Conservation (phyloP, 2,329 filamentous ascomycete species). For the Colletotrichum eremochloae region DNA sequence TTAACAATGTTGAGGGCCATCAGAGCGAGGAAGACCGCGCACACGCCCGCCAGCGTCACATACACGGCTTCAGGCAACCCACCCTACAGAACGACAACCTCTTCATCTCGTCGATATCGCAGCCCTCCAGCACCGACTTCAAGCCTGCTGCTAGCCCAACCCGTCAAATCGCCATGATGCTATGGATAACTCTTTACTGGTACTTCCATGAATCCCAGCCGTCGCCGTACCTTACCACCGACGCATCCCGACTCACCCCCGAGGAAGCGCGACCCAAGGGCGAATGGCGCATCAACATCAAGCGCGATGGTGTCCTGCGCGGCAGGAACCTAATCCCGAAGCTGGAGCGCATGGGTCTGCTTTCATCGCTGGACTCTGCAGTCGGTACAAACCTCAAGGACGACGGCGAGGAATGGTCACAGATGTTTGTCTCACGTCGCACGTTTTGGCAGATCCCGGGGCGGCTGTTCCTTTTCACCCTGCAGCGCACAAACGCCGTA, state of each 20-base stretch:
- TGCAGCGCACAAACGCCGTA: conserved; percentile 68
- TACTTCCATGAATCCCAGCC: conserved; percentile 94
- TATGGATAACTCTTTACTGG: conserved; percentile 96
- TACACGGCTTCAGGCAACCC: conserved; percentile 78
- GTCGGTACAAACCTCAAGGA: conserved; percentile 77
- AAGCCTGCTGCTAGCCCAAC: conserved; percentile 85
- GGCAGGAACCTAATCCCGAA: conserved; percentile 87
- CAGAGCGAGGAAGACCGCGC: conserved; percentile 48
- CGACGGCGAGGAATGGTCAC: conserved; percentile 75
- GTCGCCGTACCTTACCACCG: conserved; percentile 71
- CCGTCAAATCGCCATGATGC: conserved; percentile 94
- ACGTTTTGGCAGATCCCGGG: conserved; percentile 95
- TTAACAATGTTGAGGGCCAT: conserved; percentile 48
- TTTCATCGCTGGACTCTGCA: conserved; percentile 80
- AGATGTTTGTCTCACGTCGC: conserved; percentile 84
- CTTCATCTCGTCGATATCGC: conserved; percentile 93
- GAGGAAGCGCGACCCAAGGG: conserved; percentile 79
- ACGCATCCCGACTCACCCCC: conserved; percentile 75
- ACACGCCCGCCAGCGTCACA: conserved; percentile 52
- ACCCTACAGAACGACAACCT: conserved; percentile 84
- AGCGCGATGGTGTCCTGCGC: conserved; percentile 88
- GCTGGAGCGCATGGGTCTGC: conserved; percentile 91
- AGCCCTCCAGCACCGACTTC: conserved; percentile 83
- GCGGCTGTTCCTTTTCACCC: conserved; percentile 87
- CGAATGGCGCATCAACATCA: conserved; percentile 89